Conservation (phyloP, 2,329 filamentous ascomycete genomes). For the Thyridium curvatum region DNA sequence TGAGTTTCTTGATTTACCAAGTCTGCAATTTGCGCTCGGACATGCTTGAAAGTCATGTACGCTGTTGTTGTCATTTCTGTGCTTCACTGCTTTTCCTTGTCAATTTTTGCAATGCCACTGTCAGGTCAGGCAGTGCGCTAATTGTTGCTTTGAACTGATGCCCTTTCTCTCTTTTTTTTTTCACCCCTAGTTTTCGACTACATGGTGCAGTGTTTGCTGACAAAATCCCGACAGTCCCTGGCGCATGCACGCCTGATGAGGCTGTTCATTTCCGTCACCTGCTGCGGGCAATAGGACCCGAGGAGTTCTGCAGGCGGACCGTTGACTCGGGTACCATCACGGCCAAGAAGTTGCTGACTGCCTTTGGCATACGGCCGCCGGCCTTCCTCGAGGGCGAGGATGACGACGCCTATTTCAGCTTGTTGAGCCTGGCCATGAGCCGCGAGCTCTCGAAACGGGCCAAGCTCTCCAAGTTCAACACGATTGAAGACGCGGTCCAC, state of each 20-base stretch:
- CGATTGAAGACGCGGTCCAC: slow-evolving; percentile 77
- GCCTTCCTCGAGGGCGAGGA: slow-evolving; percentile 63
- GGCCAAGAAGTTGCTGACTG: slow-evolving; percentile 77
- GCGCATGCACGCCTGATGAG: slow-evolving; percentile 62
- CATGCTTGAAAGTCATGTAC: background rate
- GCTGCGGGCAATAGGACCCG: slow-evolving; percentile 70
- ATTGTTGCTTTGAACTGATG: background rate
- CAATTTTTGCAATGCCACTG: background rate
- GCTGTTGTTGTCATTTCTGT: slow-evolving; percentile 9
- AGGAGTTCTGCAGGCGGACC: slow-evolving; percentile 68
- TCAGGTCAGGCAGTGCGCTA: too few species aligned
- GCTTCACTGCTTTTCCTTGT: slow-evolving; percentile 4
- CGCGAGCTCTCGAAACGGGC: slow-evolving; percentile 76
- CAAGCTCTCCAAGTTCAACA: slow-evolving; percentile 76
- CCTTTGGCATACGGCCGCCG: slow-evolving; percentile 73
- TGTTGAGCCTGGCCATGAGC: slow-evolving; percentile 71
- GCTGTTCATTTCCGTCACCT: slow-evolving; percentile 61
- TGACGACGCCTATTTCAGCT: slow-evolving; percentile 69
- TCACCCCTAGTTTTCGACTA: background rate
- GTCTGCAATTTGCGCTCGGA: background rate
- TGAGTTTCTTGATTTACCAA: slow-evolving; percentile 21
- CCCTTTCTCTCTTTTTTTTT: slow-evolving; percentile 5
- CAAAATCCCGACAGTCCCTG: slow-evolving; percentile 26
- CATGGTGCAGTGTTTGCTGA: slow-evolving; percentile 1
- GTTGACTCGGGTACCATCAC: slow-evolving; percentile 64